These are phyloP conservation scores for Pseudogymnoascus destructans DNA, from an alignment of 2,329 filamentous ascomycete genomes.

Conservation along the genomic window DNA sequence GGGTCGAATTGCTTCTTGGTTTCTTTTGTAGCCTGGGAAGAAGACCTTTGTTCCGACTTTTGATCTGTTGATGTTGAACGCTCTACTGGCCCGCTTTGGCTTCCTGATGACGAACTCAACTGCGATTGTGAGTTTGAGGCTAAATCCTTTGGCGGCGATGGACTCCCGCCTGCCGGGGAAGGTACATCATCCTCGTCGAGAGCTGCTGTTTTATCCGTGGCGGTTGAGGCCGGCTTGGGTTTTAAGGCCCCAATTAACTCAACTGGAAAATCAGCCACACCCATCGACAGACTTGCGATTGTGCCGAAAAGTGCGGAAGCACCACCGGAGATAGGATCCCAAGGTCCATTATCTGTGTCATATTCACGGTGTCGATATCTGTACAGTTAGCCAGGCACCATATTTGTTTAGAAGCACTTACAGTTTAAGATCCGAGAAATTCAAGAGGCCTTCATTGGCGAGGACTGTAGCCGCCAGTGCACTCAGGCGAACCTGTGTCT, in stretches of 20 bases:
- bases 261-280: slow-evolving; percentile 59
- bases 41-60: slow-evolving; percentile 14
- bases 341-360: slow-evolving; percentile 63
- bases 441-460: slow-evolving; percentile 48
- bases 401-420: slow-evolving; percentile 30
- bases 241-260: slow-evolving; percentile 36
- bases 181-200: not conserved
- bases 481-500: slow-evolving; percentile 54
- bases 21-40: slow-evolving; percentile 17
- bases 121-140: slow-evolving; percentile 14
- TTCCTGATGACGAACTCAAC: slow-evolving; percentile 12
- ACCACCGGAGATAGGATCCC: slow-evolving; percentile 66
- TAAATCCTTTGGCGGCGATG: slow-evolving; percentile 9
- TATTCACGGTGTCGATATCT: slow-evolving; percentile 51
- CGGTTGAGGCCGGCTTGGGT: not conserved
- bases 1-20: slow-evolving; percentile 25
- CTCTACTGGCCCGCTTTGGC: slow-evolving; percentile 13
- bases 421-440: slow-evolving; percentile 61
- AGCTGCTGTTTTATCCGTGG: not conserved
- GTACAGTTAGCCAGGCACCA: slow-evolving; percentile 24
- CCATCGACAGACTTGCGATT: slow-evolving; percentile 68
- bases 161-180: not conserved
- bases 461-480: slow-evolving; percentile 59
- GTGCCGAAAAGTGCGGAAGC: slow-evolving; percentile 70
- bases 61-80: slow-evolving; percentile 14